Percentiles rank a stretch among this genome's conserved stretches.
Conservation (phyloP, 106 monocot species). For the Dioscorea zingiberensis region DNA sequence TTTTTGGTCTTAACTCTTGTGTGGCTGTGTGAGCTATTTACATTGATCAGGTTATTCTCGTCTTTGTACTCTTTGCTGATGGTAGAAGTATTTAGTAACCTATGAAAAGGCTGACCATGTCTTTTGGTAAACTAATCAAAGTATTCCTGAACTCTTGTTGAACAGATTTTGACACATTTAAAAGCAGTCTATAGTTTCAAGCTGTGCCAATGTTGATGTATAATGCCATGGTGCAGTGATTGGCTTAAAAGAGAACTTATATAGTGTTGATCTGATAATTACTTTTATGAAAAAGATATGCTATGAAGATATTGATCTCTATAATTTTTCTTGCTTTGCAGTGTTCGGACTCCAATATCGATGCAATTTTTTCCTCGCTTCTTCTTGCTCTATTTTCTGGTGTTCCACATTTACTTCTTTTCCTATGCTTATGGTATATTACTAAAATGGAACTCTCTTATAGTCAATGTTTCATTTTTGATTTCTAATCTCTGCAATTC, state of each 20-base stretch:
- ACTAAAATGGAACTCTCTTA: not conserved
- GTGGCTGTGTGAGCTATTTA: slow-evolving; percentile 98
- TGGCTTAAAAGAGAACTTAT: too few species aligned
- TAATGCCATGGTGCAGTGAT: too few species aligned
- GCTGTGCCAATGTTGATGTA: too few species aligned
- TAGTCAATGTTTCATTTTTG: too few species aligned
- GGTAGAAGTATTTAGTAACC: not conserved
- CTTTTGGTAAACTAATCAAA: not conserved
- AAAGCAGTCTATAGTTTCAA: too few species aligned
- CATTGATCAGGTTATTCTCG: slow-evolving; percentile 80
- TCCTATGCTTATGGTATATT: slow-evolving; percentile 89
- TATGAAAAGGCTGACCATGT: not conserved
- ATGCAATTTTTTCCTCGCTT: slow-evolving; percentile 99
- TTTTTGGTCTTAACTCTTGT: slow-evolving; percentile 95
- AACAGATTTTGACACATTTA: too few species aligned
- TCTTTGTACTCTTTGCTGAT: not conserved
- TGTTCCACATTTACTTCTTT: slow-evolving; percentile 98
- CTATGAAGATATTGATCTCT: too few species aligned
- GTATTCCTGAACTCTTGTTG: not conserved
- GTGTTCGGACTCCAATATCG: slow-evolving; percentile 94
- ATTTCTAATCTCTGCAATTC: not conserved
- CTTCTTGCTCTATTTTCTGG: slow-evolving; percentile 92
- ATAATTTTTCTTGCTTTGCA: slow-evolving; percentile 39
- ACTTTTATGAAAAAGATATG: too few species aligned
- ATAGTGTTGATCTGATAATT: too few species aligned